Evolutionary conservation across 352 stramenopile genomes (phyloP), one percentile per base, ranked within the genome.

Genomic region (Thalassiosira mediterranea): DNA sequence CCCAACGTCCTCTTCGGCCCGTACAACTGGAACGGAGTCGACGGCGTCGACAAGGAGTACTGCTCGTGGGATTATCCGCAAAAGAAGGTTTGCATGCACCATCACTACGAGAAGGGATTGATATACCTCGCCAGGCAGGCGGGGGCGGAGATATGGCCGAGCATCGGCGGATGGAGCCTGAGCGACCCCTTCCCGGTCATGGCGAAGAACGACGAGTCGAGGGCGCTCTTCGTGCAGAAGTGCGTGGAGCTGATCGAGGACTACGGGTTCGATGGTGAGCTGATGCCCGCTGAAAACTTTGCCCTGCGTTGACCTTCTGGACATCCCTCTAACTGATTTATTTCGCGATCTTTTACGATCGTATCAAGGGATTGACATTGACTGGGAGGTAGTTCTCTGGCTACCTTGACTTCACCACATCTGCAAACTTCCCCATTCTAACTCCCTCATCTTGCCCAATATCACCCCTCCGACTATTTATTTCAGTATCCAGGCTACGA

Each of bases 251-350:
- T 86, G 34, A 76, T 86, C 59, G 53, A 59, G 17, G 72, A 83
- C 60, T 86, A 86, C 56, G 66, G 63, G 4, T 86, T 86, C 63
- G 77, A 86, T 63, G 75, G 75, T 42, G 34, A 42, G 34, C 13
- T 42, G 7, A 13, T 42, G 26, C 47, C 7, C 15, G 5, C 21
- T 13, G 34, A 13, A 42, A 7, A 13, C 7, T 42, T 42, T 42
- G 7, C 13, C 34, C 34, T 13, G 7, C 34, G 34, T 13, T 42
- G 34, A 7, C 34, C 34, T n/a, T n/a, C n/a, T n/a, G n/a, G n/a
- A n/a, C n/a, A n/a, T n/a, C n/a, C n/a, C n/a, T n/a, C n/a, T n/a
- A n/a, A n/a, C n/a, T n/a, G n/a, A n/a, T n/a, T n/a, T n/a, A n/a
- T n/a, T n/a, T n/a, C 34, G 34, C 34, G 7, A 7, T 13, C 34